These are phyloP conservation scores for Metschnikowia lachancei DNA, from an alignment of 805 yeast species.

Conservation along the genomic window DNA sequence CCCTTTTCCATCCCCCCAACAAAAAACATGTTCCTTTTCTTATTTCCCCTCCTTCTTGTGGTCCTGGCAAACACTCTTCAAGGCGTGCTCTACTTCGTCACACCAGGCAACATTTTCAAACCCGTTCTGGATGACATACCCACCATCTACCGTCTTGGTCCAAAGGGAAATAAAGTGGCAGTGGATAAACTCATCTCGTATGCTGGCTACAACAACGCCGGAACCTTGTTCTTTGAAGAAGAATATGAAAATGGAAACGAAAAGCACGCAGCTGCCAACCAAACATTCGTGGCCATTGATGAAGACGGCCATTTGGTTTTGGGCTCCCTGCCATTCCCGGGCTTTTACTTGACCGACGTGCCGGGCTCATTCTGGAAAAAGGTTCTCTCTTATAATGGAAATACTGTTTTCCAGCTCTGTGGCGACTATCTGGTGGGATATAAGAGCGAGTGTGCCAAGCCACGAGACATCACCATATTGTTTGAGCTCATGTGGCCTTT, in stretches of 20 bases:
- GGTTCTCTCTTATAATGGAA: background rate
- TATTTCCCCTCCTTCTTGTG: no score
- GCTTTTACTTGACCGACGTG: background rate
- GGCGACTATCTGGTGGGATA: background rate
- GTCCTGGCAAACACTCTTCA: no score
- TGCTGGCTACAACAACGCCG: background rate
- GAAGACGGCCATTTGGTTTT: background rate
- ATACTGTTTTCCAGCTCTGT: background rate
- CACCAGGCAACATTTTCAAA: no score
- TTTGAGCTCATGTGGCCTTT: constrained; percentile 4
- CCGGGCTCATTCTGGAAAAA: background rate
- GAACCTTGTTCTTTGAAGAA: background rate
- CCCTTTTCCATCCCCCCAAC: no score
- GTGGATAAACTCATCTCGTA: background rate
- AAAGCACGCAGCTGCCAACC: no score
- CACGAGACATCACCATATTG: background rate
- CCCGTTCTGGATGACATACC: no score
- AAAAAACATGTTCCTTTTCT: no score
- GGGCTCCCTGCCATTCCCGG: background rate
- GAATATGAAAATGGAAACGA: background rate
- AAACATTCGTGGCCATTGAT: background rate
- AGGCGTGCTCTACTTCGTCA: no score
- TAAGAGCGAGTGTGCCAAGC: background rate
- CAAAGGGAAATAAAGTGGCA: no score
- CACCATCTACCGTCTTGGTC: no score